Percentiles rank a stretch among this genome's conserved stretches.
These are phyloP conservation scores for Vigna trinervia DNA, from an alignment of 306 rosid genomes.

Conservation along the genomic window DNA sequence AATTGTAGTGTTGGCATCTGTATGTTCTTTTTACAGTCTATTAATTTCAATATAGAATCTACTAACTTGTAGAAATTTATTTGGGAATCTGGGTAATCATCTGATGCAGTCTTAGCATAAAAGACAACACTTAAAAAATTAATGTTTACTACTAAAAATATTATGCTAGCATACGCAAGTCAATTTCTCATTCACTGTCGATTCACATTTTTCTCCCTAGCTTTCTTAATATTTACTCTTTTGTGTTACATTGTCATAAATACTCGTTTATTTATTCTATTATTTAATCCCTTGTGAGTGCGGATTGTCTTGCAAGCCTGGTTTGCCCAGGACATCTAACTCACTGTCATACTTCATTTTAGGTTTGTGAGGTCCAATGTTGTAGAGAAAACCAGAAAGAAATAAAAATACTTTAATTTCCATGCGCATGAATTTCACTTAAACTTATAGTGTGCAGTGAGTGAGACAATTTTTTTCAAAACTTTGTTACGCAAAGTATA, in stretches of 20 bases:
- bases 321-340: background rate
- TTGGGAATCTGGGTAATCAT: too few relatives aligned
- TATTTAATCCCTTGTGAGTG: constrained; percentile 13
- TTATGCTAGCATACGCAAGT: constrained; percentile 1
- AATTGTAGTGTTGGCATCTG: too few relatives aligned
- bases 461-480: background rate
- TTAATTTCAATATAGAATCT: too few relatives aligned
- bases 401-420: background rate
- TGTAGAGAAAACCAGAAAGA: background rate
- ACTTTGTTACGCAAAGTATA: background rate
- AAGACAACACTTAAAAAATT: background rate
- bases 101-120: too few relatives aligned
- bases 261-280: constrained; percentile 1
- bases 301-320: constrained; percentile 16
- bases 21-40: too few relatives aligned
- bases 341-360: background rate
- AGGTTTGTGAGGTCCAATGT: background rate
- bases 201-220: constrained; percentile 1
- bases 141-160: background rate
- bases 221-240: background rate
- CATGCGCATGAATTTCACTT: background rate
- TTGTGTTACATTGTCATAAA: background rate
- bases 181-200: background rate
- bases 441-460: background rate
- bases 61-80: too few relatives aligned